Conservation (phyloP, 2,329 filamentous ascomycete species). For the Exophiala sideris region DNA sequence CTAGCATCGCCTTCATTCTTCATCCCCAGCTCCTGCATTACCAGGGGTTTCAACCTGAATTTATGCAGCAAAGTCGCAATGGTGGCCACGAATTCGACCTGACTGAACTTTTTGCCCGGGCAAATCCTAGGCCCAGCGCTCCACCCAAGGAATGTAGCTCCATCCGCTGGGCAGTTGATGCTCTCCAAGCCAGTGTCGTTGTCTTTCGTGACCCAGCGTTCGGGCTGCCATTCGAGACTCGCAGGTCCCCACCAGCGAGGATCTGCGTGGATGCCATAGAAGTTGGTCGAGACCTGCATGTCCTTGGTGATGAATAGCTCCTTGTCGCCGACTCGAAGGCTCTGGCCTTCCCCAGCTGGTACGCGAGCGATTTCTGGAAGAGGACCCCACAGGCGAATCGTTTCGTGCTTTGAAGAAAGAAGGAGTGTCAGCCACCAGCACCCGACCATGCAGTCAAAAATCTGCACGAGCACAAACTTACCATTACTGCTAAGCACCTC, state of each 20-base stretch:
- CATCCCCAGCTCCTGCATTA: background rate
- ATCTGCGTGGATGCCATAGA: constrained; percentile 30
- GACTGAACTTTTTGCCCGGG: constrained; percentile 35
- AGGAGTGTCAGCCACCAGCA: background rate
- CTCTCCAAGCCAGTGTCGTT: constrained; percentile 19
- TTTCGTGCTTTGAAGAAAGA: constrained; percentile 19
- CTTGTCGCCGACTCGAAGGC: constrained; percentile 22
- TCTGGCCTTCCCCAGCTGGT: constrained; percentile 19
- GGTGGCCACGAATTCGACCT: constrained; percentile 36
- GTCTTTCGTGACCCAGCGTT: constrained; percentile 36
- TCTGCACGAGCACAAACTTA: constrained; percentile 39
- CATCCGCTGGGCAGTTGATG: constrained; percentile 17
- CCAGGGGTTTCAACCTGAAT: constrained; percentile 24
- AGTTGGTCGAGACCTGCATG: constrained; percentile 23
- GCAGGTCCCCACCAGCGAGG: constrained; percentile 29
- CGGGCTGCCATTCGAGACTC: constrained; percentile 30
- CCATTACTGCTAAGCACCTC: constrained; percentile 15
- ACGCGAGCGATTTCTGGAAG: constrained; percentile 13
- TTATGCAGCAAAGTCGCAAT: constrained; percentile 39
- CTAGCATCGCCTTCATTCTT: background rate
- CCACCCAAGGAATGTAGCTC: constrained; percentile 30
- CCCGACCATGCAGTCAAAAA: constrained; percentile 25
- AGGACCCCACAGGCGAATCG: constrained; percentile 26
- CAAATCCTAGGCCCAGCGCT: constrained; percentile 31
- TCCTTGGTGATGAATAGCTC: constrained; percentile 18